Conservation (phyloP, 23 red algal genomes). For the Pyropia haitanensis region DNA sequence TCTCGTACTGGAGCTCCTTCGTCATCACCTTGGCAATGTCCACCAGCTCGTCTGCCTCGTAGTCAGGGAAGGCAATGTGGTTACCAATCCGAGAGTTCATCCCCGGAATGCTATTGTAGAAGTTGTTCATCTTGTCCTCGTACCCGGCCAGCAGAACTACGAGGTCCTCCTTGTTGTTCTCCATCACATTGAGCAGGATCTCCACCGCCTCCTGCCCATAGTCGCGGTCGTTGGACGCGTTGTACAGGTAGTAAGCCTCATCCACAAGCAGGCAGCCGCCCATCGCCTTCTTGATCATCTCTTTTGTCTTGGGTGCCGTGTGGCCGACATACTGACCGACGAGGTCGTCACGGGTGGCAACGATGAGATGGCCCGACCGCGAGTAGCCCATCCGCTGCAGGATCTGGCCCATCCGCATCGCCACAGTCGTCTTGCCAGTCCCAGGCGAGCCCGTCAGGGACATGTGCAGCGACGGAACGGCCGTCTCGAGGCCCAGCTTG, state of each 20-base stretch:
- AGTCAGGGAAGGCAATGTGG: slow-evolving; percentile 95
- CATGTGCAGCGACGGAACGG: slow-evolving; percentile 95
- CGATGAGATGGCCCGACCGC: slow-evolving; percentile 66
- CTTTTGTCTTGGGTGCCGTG: slow-evolving; percentile 99
- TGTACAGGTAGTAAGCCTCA: slow-evolving; percentile 99
- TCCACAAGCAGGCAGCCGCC: slow-evolving; percentile 94
- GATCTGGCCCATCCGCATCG: slow-evolving; percentile 98
- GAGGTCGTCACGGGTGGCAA: slow-evolving; percentile 95
- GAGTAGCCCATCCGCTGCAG: slow-evolving; percentile 91
- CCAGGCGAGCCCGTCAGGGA: slow-evolving; percentile 92
- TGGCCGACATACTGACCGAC: slow-evolving; percentile 99
- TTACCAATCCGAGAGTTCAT: slow-evolving; percentile 93
- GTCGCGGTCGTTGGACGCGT: slow-evolving; percentile 97
- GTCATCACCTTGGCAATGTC: slow-evolving; percentile 84
- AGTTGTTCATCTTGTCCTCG: slow-evolving; percentile 96
- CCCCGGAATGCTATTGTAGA: slow-evolving; percentile 92
- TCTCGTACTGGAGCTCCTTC: slow-evolving; percentile 63
- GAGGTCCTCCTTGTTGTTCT: slow-evolving; percentile 79
- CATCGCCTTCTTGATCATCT: slow-evolving; percentile 95
- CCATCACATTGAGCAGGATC: slow-evolving; percentile 97
- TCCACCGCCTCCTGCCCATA: slow-evolving; percentile 97
- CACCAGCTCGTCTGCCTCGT: slow-evolving; percentile 77
- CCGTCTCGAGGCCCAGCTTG: slow-evolving; percentile 68
- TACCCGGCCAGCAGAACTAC: slow-evolving; percentile 90
- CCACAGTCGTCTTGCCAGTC: slow-evolving; percentile 98